These are phyloP conservation scores for Geotrichum histeridarum DNA, from an alignment of 1,139 yeast species.

Conservation along the genomic window DNA sequence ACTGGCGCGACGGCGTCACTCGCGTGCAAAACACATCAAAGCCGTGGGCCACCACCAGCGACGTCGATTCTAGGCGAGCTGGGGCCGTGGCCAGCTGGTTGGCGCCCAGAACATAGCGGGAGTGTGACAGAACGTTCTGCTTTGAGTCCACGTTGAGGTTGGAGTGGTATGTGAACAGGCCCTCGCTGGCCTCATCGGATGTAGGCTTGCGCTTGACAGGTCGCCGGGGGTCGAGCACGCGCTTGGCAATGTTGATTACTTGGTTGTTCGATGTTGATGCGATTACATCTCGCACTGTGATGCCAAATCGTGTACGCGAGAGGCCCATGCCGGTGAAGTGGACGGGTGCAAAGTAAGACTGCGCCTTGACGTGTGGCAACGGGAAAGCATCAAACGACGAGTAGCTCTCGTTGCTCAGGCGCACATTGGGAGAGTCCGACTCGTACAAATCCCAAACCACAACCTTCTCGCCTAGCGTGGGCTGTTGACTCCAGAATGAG, in stretches of 20 bases:
- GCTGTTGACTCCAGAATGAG: conserved; percentile 52
- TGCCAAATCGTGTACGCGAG: conserved; percentile 66
- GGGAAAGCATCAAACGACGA: conserved; percentile 40
- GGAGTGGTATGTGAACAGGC: conserved; percentile 55
- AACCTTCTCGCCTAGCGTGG: conserved; percentile 54
- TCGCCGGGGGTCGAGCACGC: conserved; percentile 33
- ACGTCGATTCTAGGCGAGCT: conserved; percentile 77
- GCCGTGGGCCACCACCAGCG: conserved; percentile 62
- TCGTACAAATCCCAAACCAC: conserved; percentile 77
- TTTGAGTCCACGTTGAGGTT: conserved; percentile 47
- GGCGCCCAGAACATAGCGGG: conserved; percentile 36
- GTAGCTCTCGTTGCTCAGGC: conserved; percentile 33
- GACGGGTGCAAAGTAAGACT: conserved; percentile 56
- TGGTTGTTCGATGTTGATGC: conserved; percentile 56
- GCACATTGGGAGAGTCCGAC: conserved; percentile 47
- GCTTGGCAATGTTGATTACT: conserved; percentile 65
- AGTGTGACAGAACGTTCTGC: conserved; percentile 41
- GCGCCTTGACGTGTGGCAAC: conserved; percentile 46
- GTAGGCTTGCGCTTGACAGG: conserved; percentile 51
- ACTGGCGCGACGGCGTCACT: conserved; percentile 75
- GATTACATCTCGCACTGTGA: conserved; percentile 65
- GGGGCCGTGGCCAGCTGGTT: conserved; percentile 46
- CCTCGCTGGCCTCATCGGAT: conserved; percentile 55
- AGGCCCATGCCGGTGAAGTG: conserved; percentile 47
- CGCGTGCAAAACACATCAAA: conserved; percentile 69